Percentiles rank a stretch among this genome's conserved stretches.
Conservation (phyloP, 1,284 basidiomycete genomes). For the Fomitopsis schrenkii region DNA sequence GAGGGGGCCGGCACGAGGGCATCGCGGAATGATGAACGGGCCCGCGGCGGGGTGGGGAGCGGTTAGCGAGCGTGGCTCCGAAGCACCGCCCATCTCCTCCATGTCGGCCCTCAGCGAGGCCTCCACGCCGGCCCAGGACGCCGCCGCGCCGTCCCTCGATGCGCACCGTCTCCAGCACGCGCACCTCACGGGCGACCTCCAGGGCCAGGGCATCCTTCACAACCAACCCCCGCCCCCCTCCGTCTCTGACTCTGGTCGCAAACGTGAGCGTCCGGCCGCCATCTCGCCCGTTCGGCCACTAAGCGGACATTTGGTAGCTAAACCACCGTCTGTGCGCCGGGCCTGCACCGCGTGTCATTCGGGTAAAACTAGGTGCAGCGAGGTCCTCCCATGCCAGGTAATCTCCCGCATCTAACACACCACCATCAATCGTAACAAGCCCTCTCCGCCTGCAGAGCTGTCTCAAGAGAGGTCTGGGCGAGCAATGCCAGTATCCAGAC, state of each 20-base stretch:
- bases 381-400: conserved; percentile 75
- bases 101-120: conserved; percentile 71
- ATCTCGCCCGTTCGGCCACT: conserved; percentile 12
- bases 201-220: conserved; percentile 28
- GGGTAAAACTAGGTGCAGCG: conserved; percentile 76
- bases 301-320: conserved; percentile 40
- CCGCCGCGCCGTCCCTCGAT: conserved; percentile 46
- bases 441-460: conserved; percentile 50
- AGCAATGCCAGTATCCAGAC: conserved; percentile 70
- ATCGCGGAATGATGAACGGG: conserved; percentile 31
- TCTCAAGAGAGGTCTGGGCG: conserved; percentile 68
- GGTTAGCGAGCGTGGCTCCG: conserved; percentile 44
- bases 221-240: conserved; percentile 18
- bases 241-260: conserved; percentile 35
- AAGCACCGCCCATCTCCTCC: conserved; percentile 47
- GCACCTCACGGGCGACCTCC: conserved; percentile 38
- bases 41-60: conserved; percentile 36
- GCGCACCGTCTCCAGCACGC: conserved; percentile 59
- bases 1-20: neutral
- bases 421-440: conserved; percentile 6
- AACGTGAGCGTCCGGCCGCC: conserved; percentile 34
- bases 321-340: conserved; percentile 71
- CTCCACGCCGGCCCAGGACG: conserved; percentile 57
- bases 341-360: conserved; percentile 76
- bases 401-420: conserved; percentile 15